Conservation (phyloP, 2,329 filamentous ascomycete species). For the Aspergillus puulaauensis region DNA sequence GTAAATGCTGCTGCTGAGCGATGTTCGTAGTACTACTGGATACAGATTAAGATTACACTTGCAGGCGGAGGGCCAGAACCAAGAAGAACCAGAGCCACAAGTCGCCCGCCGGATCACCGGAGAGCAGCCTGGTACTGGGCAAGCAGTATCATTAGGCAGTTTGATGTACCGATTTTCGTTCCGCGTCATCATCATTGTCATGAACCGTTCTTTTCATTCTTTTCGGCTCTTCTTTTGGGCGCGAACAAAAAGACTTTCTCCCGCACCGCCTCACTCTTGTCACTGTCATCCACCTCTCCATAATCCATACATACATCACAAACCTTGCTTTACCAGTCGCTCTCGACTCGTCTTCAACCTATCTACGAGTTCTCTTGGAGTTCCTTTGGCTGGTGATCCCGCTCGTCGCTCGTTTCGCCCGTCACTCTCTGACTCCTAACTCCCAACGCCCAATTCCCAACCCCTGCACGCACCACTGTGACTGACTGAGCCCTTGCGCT, state of each 20-base stretch:
- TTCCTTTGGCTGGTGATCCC: constrained; percentile 6
- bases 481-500: constrained; percentile 20
- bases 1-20: neutral
- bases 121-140: neutral
- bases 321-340: neutral
- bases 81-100: neutral
- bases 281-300: neutral
- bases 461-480: constrained; percentile 4
- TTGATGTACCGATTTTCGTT: constrained; percentile 4
- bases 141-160: neutral
- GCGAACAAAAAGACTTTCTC: constrained; percentile 5
- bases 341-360: neutral
- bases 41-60: no score
- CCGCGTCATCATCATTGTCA: constrained; percentile 14
- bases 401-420: constrained; percentile 1
- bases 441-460: constrained; percentile 1
- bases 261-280: constrained; percentile 21
- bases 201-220: constrained; percentile 8
- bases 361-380: neutral
- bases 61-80: no score
- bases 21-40: no score
- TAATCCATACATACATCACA: neutral
- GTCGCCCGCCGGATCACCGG: neutral
- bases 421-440: neutral
- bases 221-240: constrained; percentile 6